These are phyloP conservation scores for Colletotrichum acutatum DNA, from an alignment of 2,329 filamentous ascomycete species.

Conservation along the genomic window DNA sequence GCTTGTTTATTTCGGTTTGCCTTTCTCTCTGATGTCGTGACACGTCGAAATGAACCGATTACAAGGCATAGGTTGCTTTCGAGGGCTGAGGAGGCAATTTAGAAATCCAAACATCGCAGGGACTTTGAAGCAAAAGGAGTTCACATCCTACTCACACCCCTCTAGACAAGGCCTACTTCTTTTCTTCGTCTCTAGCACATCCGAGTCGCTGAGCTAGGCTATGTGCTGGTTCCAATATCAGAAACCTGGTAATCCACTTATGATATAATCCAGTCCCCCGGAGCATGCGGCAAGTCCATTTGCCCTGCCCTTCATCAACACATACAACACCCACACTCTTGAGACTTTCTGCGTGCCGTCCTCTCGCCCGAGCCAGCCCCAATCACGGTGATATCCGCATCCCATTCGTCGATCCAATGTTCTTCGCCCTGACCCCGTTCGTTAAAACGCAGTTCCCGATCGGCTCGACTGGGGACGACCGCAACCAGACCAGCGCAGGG, in stretches of 20 bases:
- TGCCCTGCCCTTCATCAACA: neutral
- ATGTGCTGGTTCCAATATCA: neutral
- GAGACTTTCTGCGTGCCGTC: neutral
- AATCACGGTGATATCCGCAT: neutral
- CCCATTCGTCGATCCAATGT: neutral
- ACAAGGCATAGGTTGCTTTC: neutral
- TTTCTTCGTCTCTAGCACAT: neutral
- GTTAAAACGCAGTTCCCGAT: neutral
- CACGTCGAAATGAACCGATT: neutral
- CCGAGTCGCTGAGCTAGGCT: neutral
- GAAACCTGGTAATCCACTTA: neutral
- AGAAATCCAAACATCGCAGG: no score
- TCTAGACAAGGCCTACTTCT: neutral
- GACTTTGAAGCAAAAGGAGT: neutral
- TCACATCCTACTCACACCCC: constrained; percentile 5
- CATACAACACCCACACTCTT: neutral
- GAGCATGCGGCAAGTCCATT: neutral
- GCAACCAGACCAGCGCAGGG: neutral
- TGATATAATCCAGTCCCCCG: neutral
- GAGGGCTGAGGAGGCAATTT: neutral
- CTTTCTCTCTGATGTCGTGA: neutral
- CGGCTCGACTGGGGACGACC: neutral
- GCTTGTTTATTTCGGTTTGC: neutral
- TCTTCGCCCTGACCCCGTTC: neutral
- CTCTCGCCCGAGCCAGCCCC: neutral